Conservation (phyloP, 2,329 filamentous ascomycete genomes). For the Aspergillus brasiliensis region DNA sequence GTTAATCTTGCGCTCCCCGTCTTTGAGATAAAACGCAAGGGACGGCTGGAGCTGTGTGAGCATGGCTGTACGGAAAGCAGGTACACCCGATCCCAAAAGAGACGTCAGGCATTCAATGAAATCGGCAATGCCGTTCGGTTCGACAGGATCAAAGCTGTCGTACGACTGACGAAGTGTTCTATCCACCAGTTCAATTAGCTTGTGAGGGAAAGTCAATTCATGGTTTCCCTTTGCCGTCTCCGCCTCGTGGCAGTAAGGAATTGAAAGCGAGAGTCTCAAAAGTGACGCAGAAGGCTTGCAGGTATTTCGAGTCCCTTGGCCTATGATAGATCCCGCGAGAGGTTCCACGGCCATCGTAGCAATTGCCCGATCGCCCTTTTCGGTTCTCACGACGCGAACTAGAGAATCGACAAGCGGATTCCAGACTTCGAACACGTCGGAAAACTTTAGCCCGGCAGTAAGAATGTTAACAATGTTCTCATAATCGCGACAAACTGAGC, state of each 20-base stretch:
- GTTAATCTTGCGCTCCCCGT: constrained; percentile 32
- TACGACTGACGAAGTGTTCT: constrained; percentile 61
- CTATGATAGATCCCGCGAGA: constrained; percentile 59
- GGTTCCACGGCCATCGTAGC: constrained; percentile 71
- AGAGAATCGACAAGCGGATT: constrained; percentile 59
- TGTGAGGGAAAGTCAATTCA: constrained; percentile 41
- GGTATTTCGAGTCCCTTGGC: constrained; percentile 28
- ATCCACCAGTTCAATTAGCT: constrained; percentile 64
- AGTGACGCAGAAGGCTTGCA: constrained; percentile 40
- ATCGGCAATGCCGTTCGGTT: constrained; percentile 43
- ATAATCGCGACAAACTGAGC: constrained; percentile 65
- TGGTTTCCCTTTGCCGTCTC: not conserved
- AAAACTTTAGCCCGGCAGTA: constrained; percentile 55
- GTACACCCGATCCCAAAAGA: constrained; percentile 56
- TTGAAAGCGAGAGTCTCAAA: constrained; percentile 39
- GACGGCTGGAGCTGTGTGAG: constrained; percentile 61
- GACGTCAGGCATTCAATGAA: constrained; percentile 58
- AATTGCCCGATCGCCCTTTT: constrained; percentile 68
- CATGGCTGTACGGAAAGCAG: constrained; percentile 56
- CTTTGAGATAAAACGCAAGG: constrained; percentile 39
- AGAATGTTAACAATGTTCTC: constrained; percentile 70
- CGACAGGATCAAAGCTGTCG: constrained; percentile 41
- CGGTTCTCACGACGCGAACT: constrained; percentile 58
- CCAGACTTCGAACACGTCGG: constrained; percentile 41
- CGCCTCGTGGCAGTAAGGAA: constrained; percentile 27